Evolutionary conservation across 768 basidiomycete species (phyloP), one percentile per base, ranked within the genome.

Genomic region (Termitomyces sp.): DNA sequence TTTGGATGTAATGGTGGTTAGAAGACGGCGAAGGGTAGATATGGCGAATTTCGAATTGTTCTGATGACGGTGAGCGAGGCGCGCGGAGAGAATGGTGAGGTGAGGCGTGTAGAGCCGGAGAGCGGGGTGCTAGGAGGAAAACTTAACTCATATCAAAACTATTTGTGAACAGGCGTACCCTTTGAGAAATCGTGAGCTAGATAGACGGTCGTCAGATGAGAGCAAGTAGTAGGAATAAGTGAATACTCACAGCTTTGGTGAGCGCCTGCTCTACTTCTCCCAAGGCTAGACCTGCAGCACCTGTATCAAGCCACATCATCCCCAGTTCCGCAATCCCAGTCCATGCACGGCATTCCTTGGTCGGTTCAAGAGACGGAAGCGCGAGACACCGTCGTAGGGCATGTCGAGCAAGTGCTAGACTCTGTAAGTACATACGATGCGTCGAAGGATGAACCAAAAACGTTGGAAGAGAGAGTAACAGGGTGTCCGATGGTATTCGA

Each of bases 261-360:
- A 88, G 73, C 11, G 87, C 84, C 55, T 77, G 82, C 64, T 89
- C 87, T 21, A 87, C 85, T 66, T 89, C 87, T 0, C 53, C 66
- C 12, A 61, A 28, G 60, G 80, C 82, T 8, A 85, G 30, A 75
- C 81, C n/a, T n/a, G 79, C 70, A 81, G 80, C 76, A 43, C 65
- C 50, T 66, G 78, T 59, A 56, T 72, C 73, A 2, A 68, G 44
- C 82, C 75, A 58, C 57, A 73, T 74, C 64, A 90, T 75, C 3
- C 87, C 89, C 1, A 88, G 63, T 67, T 91, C 89, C 0, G 83
- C 88, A 0, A 91, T 61, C 10, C 79, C 78, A 0, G 83, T 83
- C 82, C 85, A 89, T 1, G 87, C 87, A 8, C 83, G 73, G 64
- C 87, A 90, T 62, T 90, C 88, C 9, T 84, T 66, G 50, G 80